Percentiles rank a stretch among this genome's conserved stretches.
These are phyloP conservation scores for Funneliformis geosporum DNA, from an alignment of 192 early-diverging fungal genomes.

Conservation along the genomic window DNA sequence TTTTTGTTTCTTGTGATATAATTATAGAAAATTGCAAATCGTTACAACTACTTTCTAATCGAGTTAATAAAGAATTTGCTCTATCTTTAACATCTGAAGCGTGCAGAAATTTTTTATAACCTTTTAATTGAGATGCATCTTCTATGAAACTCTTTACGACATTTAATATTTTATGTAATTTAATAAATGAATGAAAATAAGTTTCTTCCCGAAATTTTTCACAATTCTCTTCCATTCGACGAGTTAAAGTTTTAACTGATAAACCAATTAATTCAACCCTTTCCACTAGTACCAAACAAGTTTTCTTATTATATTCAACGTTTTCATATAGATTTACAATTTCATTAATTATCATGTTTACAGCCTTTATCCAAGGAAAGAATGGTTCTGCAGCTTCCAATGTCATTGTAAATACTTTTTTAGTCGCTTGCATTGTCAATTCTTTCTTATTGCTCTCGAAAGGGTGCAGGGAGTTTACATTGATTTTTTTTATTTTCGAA, in stretches of 20 bases:
- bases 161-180: not conserved
- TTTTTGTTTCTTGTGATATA: not conserved
- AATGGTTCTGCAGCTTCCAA: not conserved
- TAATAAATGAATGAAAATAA: not conserved
- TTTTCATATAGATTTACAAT: not conserved
- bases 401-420: not conserved
- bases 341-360: not conserved
- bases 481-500: too few relatives aligned
- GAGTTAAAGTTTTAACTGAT: not conserved
- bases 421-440: not conserved
- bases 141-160: not conserved
- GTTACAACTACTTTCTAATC: not conserved
- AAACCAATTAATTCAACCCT: not conserved
- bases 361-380: not conserved
- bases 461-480: too few relatives aligned
- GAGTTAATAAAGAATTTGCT: not conserved
- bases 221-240: not conserved
- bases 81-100: not conserved
- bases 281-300: not conserved
- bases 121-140: not conserved
- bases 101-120: not conserved
- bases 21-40: not conserved
- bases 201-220: not conserved
- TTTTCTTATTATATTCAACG: not conserved
- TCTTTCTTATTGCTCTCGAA: too few relatives aligned